phyloP scores from a whole-genome alignment of 2,329 filamentous ascomycete genomes.

The Cladobotryum protrusum region DNA sequence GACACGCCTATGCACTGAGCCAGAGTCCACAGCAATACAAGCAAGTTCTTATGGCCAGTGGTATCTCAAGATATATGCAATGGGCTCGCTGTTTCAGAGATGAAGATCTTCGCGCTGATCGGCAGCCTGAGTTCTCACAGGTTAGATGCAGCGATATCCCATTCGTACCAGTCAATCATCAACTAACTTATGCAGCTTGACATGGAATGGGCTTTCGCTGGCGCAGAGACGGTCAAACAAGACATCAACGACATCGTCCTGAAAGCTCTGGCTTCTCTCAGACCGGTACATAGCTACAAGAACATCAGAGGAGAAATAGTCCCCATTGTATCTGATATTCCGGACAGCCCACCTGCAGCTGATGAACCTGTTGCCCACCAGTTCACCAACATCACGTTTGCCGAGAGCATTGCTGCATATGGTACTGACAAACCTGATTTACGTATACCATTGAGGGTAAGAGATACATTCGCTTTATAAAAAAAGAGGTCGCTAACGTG shows the following conservation, averaged over 20 bases:
- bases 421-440: conserved; percentile 92
- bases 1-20: conserved; percentile 80
- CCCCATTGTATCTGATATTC: conserved; percentile 25
- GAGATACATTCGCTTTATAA: conserved; percentile 11
- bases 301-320: conserved; percentile 41
- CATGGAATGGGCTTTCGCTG: conserved; percentile 86
- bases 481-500: conserved; percentile 8
- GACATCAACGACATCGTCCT: conserved; percentile 32
- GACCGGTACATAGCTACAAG: conserved; percentile 52
- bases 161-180: neutral
- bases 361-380: conserved; percentile 23
- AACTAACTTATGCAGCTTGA: conserved; percentile 55
- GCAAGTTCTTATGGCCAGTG: conserved; percentile 91
- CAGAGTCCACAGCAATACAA: conserved; percentile 99
- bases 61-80: conserved; percentile 78
- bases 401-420: conserved; percentile 63
- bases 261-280: conserved; percentile 21
- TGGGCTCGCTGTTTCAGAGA: conserved; percentile 94
- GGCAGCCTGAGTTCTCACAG: conserved; percentile 96
- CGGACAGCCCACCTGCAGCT: conserved; percentile 5
- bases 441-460: conserved; percentile 61
- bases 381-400: conserved; percentile 31
- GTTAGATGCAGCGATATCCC: conserved; percentile 30
- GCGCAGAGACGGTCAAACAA: conserved; percentile 32
- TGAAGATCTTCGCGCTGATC: conserved; percentile 84